Percentiles rank a stretch among this genome's conserved stretches.
These are phyloP conservation scores for Skeletonema marinoi DNA, from an alignment of 108 stramenopile genomes.

Conservation along the genomic window DNA sequence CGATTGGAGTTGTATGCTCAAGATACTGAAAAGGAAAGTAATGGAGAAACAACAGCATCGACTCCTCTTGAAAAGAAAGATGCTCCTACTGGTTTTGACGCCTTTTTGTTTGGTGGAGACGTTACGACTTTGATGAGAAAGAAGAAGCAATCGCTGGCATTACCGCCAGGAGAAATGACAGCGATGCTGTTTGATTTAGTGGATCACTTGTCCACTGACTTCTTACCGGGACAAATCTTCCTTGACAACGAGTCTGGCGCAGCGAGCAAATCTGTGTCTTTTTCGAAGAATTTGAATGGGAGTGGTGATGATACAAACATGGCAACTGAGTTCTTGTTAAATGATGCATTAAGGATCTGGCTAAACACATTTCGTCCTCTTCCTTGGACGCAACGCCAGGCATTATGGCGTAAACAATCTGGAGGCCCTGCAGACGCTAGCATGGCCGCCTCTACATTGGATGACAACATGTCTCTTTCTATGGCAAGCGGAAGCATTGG, in stretches of 20 bases:
- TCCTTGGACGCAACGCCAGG: constrained; percentile 68
- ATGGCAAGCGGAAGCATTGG: constrained; percentile 53
- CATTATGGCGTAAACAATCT: constrained; percentile 68
- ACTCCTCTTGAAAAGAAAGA: constrained; percentile 3
- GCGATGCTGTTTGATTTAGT: constrained; percentile 78
- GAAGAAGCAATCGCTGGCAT: constrained; percentile 62
- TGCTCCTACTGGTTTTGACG: constrained; percentile 46
- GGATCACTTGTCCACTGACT: constrained; percentile 48
- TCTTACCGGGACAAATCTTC: constrained; percentile 63
- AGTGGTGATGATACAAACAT: constrained; percentile 40
- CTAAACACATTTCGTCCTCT: constrained; percentile 79
- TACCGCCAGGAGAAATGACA: constrained; percentile 83
- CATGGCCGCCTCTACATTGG: constrained; percentile 37
- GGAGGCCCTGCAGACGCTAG: constrained; percentile 23
- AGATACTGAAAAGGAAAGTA: constrained; percentile 29
- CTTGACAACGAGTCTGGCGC: constrained; percentile 37
- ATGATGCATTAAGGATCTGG: constrained; percentile 75
- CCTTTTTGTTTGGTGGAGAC: constrained; percentile 77
- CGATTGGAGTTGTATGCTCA: constrained; percentile 39
- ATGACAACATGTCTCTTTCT: constrained; percentile 55
- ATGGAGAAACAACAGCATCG: constrained; percentile 3
- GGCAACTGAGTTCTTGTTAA: constrained; percentile 74
- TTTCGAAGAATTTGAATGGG: constrained; percentile 18
- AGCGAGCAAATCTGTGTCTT: constrained; percentile 16
- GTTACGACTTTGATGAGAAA: constrained; percentile 61